Percentiles rank a stretch among this genome's conserved stretches.
Conservation (phyloP, 202 grass and related monocot species). For the Alloteropsis angusta region DNA sequence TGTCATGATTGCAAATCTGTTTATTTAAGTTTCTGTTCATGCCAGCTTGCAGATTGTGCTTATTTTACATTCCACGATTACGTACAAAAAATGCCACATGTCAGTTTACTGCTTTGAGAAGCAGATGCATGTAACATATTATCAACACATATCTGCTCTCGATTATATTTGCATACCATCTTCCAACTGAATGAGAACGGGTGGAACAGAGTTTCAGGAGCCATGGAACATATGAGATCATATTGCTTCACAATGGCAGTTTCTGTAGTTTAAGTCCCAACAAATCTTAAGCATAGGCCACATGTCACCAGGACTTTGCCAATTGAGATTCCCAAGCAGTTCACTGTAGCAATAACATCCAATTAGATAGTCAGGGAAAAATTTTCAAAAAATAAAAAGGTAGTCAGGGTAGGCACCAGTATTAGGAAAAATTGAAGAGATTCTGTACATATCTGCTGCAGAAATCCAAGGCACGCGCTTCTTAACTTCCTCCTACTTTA, state of each 20-base stretch:
- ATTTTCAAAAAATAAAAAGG: too few relatives aligned
- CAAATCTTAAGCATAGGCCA: not conserved
- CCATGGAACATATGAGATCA: not conserved
- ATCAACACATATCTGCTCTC: not conserved
- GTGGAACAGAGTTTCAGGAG: not conserved
- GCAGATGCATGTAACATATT: not conserved
- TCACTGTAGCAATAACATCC: not conserved
- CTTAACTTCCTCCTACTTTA: not conserved
- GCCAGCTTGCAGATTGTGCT: not conserved
- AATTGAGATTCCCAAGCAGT: not conserved
- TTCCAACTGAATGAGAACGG: not conserved
- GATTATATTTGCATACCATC: not conserved
- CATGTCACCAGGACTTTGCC: not conserved
- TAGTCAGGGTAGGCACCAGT: not conserved
- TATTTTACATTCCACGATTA: not conserved
- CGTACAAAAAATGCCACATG: not conserved
- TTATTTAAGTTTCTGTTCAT: not conserved
- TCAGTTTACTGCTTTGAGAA: not conserved
- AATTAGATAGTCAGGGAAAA: too few relatives aligned
- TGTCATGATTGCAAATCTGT: not conserved
- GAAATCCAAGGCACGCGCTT: not conserved
- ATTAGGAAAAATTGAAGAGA: not conserved
- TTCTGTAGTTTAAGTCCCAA: not conserved
- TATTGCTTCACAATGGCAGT: not conserved
- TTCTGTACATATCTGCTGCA: not conserved